phyloP scores from a whole-genome alignment of 257 asterid species.

The Verbena officinalis region DNA sequence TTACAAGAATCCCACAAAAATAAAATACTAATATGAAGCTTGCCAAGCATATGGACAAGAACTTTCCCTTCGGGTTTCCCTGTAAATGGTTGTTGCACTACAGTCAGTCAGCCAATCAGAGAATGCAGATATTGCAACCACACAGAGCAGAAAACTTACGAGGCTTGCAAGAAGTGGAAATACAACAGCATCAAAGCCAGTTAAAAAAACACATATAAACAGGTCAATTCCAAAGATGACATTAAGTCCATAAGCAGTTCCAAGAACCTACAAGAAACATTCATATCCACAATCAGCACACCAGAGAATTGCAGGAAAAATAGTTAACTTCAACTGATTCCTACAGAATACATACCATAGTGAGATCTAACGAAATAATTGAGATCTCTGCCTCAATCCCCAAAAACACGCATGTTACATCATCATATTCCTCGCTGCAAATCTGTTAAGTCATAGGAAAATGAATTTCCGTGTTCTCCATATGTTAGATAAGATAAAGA shows the following conservation, averaged over 20 bases:
- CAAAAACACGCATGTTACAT: constrained; percentile 49
- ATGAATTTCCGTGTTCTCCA: constrained; percentile 23
- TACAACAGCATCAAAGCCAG: constrained; percentile 52
- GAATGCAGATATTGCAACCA: background rate
- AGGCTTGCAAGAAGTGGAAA: constrained; percentile 52
- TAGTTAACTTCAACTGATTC: background rate
- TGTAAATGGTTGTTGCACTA: constrained; percentile 26
- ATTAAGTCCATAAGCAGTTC: constrained; percentile 70
- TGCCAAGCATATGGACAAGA: constrained; percentile 43
- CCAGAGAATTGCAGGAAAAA: background rate
- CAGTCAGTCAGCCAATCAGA: background rate
- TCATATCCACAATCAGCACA: constrained; percentile 2
- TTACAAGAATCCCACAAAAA: constrained; percentile 48
- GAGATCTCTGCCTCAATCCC: constrained; percentile 70
- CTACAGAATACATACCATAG: constrained; percentile 46
- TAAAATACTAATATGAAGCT: constrained; percentile 43
- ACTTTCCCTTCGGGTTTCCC: constrained; percentile 52
- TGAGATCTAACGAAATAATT: constrained; percentile 57
- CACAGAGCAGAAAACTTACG: constrained; percentile 38
- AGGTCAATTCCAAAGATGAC: constrained; percentile 61
- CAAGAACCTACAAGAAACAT: constrained; percentile 54
- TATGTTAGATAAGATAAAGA: background rate
- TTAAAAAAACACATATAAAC: constrained; percentile 54
- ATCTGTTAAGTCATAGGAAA: constrained; percentile 41
- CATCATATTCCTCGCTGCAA: constrained; percentile 69